phyloP scores from a whole-genome alignment of 106 monocot species.

The Gastrodia elata region DNA sequence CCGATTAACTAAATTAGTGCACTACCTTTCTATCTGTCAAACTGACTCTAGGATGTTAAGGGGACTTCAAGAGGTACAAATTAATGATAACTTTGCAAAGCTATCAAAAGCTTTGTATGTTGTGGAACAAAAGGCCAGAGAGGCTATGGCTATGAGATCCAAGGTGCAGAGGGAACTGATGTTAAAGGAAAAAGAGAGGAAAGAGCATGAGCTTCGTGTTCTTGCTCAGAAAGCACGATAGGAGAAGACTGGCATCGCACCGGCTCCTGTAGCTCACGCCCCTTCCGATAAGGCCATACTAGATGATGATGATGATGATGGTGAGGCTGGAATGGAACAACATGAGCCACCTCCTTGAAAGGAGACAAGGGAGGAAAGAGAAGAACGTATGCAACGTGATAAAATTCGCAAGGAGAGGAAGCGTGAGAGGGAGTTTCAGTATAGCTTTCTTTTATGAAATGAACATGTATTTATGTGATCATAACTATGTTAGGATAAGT shows the following conservation, averaged over 20 bases:
- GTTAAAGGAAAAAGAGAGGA: constrained; percentile 91
- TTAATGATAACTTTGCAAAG: constrained; percentile 94
- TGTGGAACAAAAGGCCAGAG: constrained; percentile 89
- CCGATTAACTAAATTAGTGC: too few relatives aligned
- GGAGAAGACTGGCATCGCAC: constrained; percentile 73
- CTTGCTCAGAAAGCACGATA: constrained; percentile 78
- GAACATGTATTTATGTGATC: too few relatives aligned
- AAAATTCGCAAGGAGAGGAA: constrained; percentile 81
- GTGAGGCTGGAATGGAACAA: constrained; percentile 27
- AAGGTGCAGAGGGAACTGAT: constrained; percentile 86
- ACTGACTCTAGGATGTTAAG: too few relatives aligned
- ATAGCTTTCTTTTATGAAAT: too few relatives aligned
- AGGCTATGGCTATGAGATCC: constrained; percentile 86
- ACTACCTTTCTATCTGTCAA: too few relatives aligned
- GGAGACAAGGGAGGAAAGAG: constrained; percentile 75
- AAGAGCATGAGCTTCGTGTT: constrained; percentile 83
- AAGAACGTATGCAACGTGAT: constrained; percentile 70
- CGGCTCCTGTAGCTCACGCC: constrained; percentile 37
- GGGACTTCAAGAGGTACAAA: constrained; percentile 95
- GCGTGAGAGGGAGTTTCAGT: constrained; percentile 87
- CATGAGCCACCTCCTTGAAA: constrained; percentile 24
- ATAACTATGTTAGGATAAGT: too few relatives aligned
- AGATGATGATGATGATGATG: constrained; percentile 38
- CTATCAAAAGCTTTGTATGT: constrained; percentile 86
- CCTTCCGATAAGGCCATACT: constrained; percentile 22